Conservation (phyloP, 352 stramenopile species). For the Phytophthora hybrid region DNA sequence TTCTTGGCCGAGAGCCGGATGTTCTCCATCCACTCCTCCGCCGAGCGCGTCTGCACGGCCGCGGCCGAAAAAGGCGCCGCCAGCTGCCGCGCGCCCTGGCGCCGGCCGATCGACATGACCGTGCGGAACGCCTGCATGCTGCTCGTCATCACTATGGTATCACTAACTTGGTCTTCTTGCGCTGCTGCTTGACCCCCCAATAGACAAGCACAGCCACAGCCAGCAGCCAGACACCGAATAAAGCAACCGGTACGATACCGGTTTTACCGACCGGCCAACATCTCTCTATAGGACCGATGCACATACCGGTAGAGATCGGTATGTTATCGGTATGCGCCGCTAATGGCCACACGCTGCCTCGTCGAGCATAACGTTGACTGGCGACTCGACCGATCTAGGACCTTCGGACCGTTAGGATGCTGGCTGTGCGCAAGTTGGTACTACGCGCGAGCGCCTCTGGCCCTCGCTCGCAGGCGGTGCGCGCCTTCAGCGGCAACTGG, state of each 20-base stretch:
- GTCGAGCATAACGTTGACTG: neutral
- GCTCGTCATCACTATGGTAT: constrained; percentile 19
- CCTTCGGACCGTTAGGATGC: constrained; percentile 15
- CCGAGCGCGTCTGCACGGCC: constrained; percentile 55
- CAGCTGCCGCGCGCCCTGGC: constrained; percentile 53
- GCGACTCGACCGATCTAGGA: too few relatives aligned
- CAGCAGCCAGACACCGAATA: neutral
- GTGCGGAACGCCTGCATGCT: constrained; percentile 78
- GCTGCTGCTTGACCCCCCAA: constrained; percentile 6
- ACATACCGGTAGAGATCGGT: too few relatives aligned
- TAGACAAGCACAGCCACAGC: constrained; percentile 28
- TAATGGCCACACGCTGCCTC: too few relatives aligned
- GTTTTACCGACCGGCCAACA: neutral
- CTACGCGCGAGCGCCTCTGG: constrained; percentile 17
- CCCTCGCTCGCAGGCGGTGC: constrained; percentile 29
- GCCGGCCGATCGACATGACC: constrained; percentile 60
- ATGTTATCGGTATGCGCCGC: too few relatives aligned
- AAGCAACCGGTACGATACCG: neutral
- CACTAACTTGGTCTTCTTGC: neutral
- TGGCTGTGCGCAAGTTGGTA: constrained; percentile 37
- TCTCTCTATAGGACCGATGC: too few relatives aligned
- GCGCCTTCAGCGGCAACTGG: constrained; percentile 83
- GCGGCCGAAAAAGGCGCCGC: constrained; percentile 41
- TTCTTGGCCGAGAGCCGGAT: constrained; percentile 76
- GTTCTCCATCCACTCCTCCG: constrained; percentile 85